Evolutionary conservation across 768 basidiomycete species (phyloP), one percentile per base, ranked within the genome.

Genomic region (Rhodotorula graminis): DNA sequence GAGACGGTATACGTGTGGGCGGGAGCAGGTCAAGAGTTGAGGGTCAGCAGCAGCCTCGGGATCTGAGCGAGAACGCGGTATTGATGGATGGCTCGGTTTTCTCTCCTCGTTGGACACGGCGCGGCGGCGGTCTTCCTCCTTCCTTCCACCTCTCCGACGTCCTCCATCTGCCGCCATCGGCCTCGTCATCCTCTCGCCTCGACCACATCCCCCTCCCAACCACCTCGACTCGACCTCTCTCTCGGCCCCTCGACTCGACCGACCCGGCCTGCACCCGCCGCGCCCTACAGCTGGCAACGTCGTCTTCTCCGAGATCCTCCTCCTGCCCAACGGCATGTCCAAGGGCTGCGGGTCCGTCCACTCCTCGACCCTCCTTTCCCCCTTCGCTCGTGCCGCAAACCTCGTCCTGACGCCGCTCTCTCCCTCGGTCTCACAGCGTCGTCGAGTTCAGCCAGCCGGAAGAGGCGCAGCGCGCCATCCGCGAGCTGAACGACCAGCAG

Each of bases 221-320:
- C n/a, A n/a, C 50, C 25, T 52, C 23, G 23, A 23, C 25, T 12
- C 47, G 29, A 19, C 47, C 27, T 60, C 49, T 21, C 25, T 23
- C 18, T 44, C 33, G 37, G 33, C 15, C 23, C 56, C 47, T 4
- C 25, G 11, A n/a, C 57, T 37, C 40, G 29, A 18, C 25, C 40
- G 29, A 18, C 25, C 37, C 47, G n/a, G 8, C 52, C 27, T 25
- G 27, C 42, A 2, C 9, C 64, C 1, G 25, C 25, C 60, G 19
- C 57, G 18, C 25, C 37, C 58, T 47, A 75, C 89, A 95, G 95
- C 92, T 88, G 95, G 95, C 86, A 93, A 94, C 86, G 94, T 97
- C 81, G 89, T 95, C 83, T 99, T 99, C 88, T 91, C 95, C 87
- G 95, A 99, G 88, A 93, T 99, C 78, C 88, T 99, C 80, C 85